Evolutionary conservation across 2,329 filamentous ascomycete species (phyloP).

Genomic region (Pestalotiopsis sp.): DNA sequence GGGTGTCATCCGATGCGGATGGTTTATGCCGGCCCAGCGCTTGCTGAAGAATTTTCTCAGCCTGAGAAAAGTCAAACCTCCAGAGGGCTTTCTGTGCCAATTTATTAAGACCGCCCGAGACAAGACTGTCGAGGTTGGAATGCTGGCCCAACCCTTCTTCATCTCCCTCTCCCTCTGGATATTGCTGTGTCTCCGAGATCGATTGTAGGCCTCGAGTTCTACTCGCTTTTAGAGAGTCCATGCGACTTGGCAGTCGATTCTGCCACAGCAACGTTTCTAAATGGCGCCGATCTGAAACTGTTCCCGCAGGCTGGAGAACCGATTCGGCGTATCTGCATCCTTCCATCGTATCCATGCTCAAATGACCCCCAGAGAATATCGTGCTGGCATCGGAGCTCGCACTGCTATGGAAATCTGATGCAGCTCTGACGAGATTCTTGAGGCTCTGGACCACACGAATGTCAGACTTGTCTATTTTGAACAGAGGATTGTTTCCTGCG

Average conservation of each 20-base stretch:
- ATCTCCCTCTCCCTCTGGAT: neutral
- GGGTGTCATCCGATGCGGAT: neutral
- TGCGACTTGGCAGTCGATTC: neutral
- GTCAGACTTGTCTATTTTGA: neutral
- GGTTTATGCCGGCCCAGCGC: neutral
- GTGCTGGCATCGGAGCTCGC: neutral
- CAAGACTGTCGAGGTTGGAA: neutral
- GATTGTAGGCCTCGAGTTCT: neutral
- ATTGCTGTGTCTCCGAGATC: neutral
- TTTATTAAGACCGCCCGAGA: neutral
- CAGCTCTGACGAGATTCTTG: neutral
- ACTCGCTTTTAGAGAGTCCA: neutral
- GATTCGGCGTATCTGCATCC: neutral
- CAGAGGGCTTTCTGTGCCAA: neutral
- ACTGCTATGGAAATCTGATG: neutral
- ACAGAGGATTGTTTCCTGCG: neutral
- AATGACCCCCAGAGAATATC: neutral
- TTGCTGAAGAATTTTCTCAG: neutral
- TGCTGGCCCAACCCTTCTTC: neutral
- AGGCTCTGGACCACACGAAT: neutral
- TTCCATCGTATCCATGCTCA: neutral
- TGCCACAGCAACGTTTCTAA: neutral
- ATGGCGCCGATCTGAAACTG: neutral
- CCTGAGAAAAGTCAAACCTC: neutral
- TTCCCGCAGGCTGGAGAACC: neutral